Base-by-base conservation (phyloP, 768 basidiomycete genomes). In the Podaxis sp. region DNA sequence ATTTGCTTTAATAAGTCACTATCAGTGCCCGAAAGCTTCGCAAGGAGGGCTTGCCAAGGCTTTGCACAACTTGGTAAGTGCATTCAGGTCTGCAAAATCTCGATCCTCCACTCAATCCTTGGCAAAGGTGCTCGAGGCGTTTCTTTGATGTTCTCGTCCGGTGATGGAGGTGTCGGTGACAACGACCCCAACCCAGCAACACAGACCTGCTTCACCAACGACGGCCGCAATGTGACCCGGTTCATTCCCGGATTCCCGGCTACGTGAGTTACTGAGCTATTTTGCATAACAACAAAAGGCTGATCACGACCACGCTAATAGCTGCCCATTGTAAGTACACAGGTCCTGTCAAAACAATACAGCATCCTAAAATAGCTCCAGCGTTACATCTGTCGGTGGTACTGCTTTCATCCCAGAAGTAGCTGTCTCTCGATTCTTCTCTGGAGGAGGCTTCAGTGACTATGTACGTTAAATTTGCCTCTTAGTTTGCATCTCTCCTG, bases 381-480 rank as follows among this genome's bases (percentile, higher is more conserved):
- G 89, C 64, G 85, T 91, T 9, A 92, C 89, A 3, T 67, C 87
- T 1, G 89, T 92, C 3, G 89, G 89, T 8, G 89, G 82, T 6
- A 89, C 89, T 11, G 63, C 67, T 0, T 69, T 70, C 40, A 64
- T 74, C 46, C 88, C 87, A 0, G 89, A 91, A 71, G 76, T 76
- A 3, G 85, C 84, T 0, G 81, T 79, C 0, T 70, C 57, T n/a
- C 66, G 73, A 24, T 77, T 76, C 66, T 87, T 87, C 75, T 89
- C 88, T 36, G 87, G 88, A 6, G 89, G 89, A 17, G 89, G 90
- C 17, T 92, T 91, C 76, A 89, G 87, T 70, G 78, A 87, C 65
- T 83, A 84, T 59, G 87, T 88, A 39, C 65, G 79, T 66, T 49
- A 15, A 2, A 17, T 40, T 52, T 65, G 7, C n/a, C 24, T 15